Evolutionary conservation across 352 stramenopile genomes (phyloP).

Genomic region (Pythium aristosporum): DNA sequence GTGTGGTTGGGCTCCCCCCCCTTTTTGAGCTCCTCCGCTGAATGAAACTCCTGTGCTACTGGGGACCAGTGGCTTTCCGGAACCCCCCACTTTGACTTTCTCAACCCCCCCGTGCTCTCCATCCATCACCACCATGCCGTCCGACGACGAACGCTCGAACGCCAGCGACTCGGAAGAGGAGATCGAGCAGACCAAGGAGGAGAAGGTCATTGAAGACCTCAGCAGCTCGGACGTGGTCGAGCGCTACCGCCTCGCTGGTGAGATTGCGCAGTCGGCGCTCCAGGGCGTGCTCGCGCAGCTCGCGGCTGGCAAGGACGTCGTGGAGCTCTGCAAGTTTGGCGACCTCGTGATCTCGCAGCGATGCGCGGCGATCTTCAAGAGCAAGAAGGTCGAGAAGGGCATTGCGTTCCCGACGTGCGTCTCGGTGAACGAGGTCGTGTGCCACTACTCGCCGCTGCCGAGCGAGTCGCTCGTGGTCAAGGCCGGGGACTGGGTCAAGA

Average conservation of each 20-base stretch:
- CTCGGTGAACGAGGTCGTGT: conserved; percentile 98
- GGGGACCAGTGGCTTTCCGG: conserved; percentile 1
- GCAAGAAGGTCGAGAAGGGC: conserved; percentile 97
- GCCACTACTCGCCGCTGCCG: conserved; percentile 97
- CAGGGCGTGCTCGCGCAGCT: conserved; percentile 95
- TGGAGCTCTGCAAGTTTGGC: conserved; percentile 95
- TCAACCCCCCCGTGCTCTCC: background rate
- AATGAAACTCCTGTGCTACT: conserved; percentile 12
- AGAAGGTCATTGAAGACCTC: conserved; percentile 80
- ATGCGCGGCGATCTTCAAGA: conserved; percentile 95
- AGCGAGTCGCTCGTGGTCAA: conserved; percentile 77
- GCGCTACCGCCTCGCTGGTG: conserved; percentile 98
- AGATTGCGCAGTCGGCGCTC: conserved; percentile 98
- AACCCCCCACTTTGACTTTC: conserved; percentile 7
- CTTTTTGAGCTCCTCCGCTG: conserved; percentile 1
- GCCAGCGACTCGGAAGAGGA: conserved; percentile 78
- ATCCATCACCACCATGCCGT: conserved; percentile 34
- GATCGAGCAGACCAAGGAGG: conserved; percentile 57
- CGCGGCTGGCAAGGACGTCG: conserved; percentile 90
- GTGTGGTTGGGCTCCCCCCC: conserved; percentile 10
- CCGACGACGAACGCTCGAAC: conserved; percentile 49
- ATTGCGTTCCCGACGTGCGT: conserved; percentile 99
- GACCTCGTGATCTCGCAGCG: conserved; percentile 84
- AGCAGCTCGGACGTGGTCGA: conserved; percentile 92
- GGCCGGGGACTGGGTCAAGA: conserved; percentile 89